Percentiles rank a stretch among this genome's conserved stretches.
These are phyloP conservation scores for Rosa rugosa DNA, from an alignment of 306 rosid genomes.

Conservation along the genomic window DNA sequence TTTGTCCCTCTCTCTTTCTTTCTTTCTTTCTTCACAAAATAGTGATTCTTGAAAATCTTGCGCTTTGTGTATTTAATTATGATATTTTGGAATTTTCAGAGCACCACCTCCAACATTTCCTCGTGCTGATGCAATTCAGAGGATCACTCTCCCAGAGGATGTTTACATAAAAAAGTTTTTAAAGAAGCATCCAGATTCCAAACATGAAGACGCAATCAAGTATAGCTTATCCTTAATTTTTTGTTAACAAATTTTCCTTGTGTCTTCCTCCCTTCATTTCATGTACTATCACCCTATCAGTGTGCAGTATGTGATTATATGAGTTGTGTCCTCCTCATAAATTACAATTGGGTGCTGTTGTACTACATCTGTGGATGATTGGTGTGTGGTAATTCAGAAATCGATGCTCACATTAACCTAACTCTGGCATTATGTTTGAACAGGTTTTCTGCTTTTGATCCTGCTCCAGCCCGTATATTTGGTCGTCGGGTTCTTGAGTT, in stretches of 20 bases:
- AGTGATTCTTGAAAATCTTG: background rate
- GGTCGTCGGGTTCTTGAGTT: conserved; percentile 69
- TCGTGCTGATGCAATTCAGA: conserved; percentile 51
- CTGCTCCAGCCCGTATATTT: conserved; percentile 75
- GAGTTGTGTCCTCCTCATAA: background rate
- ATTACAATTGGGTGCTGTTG: background rate
- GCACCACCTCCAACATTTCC: conserved; percentile 87
- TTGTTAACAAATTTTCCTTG: conserved; percentile 8
- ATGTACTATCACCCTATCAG: background rate
- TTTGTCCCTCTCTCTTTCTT: conserved; percentile 29
- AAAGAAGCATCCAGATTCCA: conserved; percentile 72
- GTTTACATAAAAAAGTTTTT: conserved; percentile 66
- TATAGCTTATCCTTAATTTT: conserved; percentile 27
- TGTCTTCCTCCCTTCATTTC: background rate
- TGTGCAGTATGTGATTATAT: background rate
- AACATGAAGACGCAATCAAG: conserved; percentile 69
- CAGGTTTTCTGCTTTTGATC: conserved; percentile 70
- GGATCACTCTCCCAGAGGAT: conserved; percentile 85
- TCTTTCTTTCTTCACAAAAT: background rate
- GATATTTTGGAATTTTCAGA: conserved; percentile 32
- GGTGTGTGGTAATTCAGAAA: conserved; percentile 16
- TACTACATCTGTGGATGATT: background rate
- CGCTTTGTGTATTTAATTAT: background rate
- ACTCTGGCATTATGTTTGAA: conserved; percentile 32
- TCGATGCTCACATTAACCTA: conserved; percentile 3